A percentile compares a stretch with the other conserved stretches of the same genome.
phyloP scores from a whole-genome alignment of 225 moss, liverwort and hornwort species.

The Antitrichia curtipendula region DNA sequence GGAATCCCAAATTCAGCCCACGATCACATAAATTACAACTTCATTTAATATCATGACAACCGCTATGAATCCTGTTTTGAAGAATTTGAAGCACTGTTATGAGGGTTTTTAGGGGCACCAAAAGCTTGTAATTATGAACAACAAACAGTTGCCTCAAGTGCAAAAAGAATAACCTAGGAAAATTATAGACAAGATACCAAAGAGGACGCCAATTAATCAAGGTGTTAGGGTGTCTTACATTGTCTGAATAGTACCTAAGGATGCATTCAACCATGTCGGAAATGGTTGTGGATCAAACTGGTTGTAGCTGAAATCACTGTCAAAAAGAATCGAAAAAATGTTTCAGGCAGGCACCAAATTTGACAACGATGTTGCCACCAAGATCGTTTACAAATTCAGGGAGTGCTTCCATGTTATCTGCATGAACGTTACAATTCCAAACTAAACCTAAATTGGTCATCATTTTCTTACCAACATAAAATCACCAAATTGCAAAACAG shows the following conservation, averaged over 20 bases:
- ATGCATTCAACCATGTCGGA: slow-evolving; percentile 28
- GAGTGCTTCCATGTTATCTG: not conserved
- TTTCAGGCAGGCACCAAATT: not conserved
- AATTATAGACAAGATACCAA: not conserved
- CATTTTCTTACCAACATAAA: not conserved
- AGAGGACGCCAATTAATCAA: not conserved
- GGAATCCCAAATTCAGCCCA: not conserved
- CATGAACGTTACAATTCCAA: not conserved
- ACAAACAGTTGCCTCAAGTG: not conserved
- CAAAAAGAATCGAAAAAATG: not conserved
- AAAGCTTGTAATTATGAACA: not conserved
- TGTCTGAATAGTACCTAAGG: not conserved
- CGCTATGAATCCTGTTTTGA: not conserved
- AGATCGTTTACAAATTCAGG: too few species aligned
- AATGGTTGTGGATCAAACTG: slow-evolving; percentile 8
- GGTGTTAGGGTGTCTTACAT: not conserved
- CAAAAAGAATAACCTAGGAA: not conserved
- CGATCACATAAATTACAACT: not conserved
- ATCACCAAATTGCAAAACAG: not conserved
- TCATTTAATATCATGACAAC: not conserved
- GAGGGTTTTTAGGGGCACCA: not conserved
- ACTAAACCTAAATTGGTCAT: not conserved
- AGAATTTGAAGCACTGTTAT: not conserved
- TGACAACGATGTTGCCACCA: not conserved
- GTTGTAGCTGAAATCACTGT: slow-evolving; percentile 36